phyloP scores from a whole-genome alignment of 176 grass and related monocot genomes.

The Eleusine indica region DNA sequence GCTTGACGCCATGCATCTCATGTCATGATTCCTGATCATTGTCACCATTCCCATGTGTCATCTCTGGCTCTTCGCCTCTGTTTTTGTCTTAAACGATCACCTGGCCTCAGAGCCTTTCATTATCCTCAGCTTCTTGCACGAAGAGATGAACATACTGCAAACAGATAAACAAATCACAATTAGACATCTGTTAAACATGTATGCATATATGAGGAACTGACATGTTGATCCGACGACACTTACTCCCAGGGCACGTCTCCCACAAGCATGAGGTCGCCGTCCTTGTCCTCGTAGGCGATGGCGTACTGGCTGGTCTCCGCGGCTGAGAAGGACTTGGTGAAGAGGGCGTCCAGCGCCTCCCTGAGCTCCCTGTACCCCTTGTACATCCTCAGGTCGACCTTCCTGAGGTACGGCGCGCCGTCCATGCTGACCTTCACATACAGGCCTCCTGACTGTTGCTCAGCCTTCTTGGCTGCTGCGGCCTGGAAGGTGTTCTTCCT shows the following conservation, averaged over 20 bases:
- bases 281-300: slow-evolving; percentile 86
- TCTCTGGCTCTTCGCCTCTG: slow-evolving; percentile 6
- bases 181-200: neutral
- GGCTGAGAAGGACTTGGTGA: slow-evolving; percentile 59
- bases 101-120: slow-evolving; percentile 75
- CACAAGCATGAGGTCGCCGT: slow-evolving; percentile 88
- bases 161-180: neutral
- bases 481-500: slow-evolving; percentile 67
- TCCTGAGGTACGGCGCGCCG: slow-evolving; percentile 84
- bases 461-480: slow-evolving; percentile 35
- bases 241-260: slow-evolving; percentile 97
- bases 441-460: slow-evolving; percentile 46
- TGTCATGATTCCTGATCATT: neutral
- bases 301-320: slow-evolving; percentile 40
- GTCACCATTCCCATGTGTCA: neutral
- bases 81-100: slow-evolving; percentile 35
- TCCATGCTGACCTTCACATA: slow-evolving; percentile 98
- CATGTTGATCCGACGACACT: slow-evolving; percentile 35
- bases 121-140: slow-evolving; percentile 95
- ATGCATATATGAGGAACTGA: neutral
- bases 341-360: slow-evolving; percentile 68
- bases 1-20: slow-evolving; percentile 15
- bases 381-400: slow-evolving; percentile 83
- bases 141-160: slow-evolving; percentile 84
- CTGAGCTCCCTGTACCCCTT: slow-evolving; percentile 76